Evolutionary conservation across 305 asterid genomes (phyloP), one percentile per base, ranked within the genome.

Genomic region (Nicotiana rustica): DNA sequence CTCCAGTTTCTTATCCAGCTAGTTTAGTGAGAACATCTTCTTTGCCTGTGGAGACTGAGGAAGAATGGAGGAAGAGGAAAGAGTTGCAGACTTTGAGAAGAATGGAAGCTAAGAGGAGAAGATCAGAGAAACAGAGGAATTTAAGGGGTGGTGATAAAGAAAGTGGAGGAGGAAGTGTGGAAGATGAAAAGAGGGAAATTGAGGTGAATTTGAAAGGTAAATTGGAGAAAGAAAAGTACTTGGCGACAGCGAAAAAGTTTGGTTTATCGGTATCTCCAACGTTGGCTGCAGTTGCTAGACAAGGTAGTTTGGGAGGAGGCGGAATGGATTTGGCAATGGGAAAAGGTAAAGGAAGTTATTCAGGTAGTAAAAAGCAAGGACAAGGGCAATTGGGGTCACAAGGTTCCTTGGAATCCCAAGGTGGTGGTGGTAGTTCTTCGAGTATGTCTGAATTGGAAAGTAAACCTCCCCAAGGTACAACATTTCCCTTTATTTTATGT

Each of bases 1-100:
- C 49, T 8, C 49, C 88, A 0, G 80, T 90, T 59, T 85, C 83
- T 73, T 80, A 84, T 83, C 65, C 91, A 4, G 79, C 86, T 36
- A 80, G 85, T n/a, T 85, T 96, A 65, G 90, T 82, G 73, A 89
- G 99, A 84, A 90, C 97, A 0, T 89, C 97, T n/a, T 96, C 99
- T 5, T 87, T 96, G 87, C 98, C 98, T 4, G 95, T 86, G 80
- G 99, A 91, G 91, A 90, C 92, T 10, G 99, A 95, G 89, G 97
- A 94, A 82, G 98, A 92, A 85, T 94, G 97, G 97, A 90, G 98
- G 82, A 96, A 94, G 90, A 89, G 99, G 89, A 96, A 96, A 82
- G 97, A 94, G 85, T 78, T 92, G 87, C 98, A 96, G 89, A 91
- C 90, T n/a, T 82, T 96, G 89, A 88, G 98, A 65, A 91, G 99